Base-by-base conservation (phyloP, 2,329 filamentous ascomycete species). In the Fusarium sp. region DNA sequence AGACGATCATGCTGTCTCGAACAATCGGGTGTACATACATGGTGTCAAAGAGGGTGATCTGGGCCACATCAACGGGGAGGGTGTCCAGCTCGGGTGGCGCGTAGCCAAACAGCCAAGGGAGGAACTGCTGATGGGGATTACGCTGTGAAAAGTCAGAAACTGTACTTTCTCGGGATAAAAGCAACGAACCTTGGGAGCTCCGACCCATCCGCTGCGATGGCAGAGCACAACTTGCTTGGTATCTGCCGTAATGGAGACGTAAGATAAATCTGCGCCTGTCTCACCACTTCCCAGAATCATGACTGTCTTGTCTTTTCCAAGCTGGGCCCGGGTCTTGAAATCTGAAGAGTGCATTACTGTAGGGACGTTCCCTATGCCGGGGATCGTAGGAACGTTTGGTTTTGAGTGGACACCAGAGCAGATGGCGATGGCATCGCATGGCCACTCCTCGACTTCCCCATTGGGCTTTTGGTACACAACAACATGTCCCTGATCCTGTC, bases 281-380 rank as follows among this genome's bases (percentile, higher is more conserved):
- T 87, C 85, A 9, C 85, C 85, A 14, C 78, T 81, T 5, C 85
- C 85, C 1, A 87, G 70, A 48, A 87, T 76, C 69, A 87, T 75
- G 14, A 87, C 82, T 6, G 83, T 83, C 39, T 80, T 84, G n/a
- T 77, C 79, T 5, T 72, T 39, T 11, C 81, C 82, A 63, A 87
- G 84, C 67, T 87, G 83, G 27, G 77, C 72, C 14, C 82, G 78
- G 3, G 57, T 70, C 75, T 87, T 86, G 76, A 87, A 80, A 30
- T 82, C 63, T 0, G 84, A 85, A 13, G 85, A 87, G 69, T 87
- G 86, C n/a, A 86, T 75, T 0, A 85, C 78, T 18, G 54, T 20
- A 1, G 64, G 35, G 2, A 71, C 43, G 5, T 72, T 13, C 2
- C 62, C 32, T 0, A 72, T 52, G 0, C 70, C 70, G 6, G 68